Evolutionary conservation across 2,329 filamentous ascomycete genomes (phyloP).

Genomic region (Alternaria solani): DNA sequence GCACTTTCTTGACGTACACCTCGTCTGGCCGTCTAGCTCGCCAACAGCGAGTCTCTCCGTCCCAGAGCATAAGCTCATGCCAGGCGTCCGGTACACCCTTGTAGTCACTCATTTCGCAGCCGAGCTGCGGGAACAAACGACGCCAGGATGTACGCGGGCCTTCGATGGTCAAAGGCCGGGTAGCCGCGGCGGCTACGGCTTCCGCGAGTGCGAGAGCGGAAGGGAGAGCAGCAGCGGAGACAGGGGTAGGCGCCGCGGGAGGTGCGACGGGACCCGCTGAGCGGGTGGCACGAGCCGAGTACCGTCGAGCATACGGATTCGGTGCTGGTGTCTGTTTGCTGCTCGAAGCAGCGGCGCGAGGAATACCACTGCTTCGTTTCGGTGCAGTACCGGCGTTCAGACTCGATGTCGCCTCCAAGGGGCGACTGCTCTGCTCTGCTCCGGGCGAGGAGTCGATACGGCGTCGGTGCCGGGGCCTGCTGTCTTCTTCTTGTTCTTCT

Average conservation of each 20-base stretch:
- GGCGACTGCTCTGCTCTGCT: background rate
- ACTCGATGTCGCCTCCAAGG: background rate
- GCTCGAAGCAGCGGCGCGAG: background rate
- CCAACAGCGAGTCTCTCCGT: background rate
- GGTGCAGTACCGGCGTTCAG: background rate
- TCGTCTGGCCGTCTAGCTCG: background rate
- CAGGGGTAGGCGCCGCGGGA: background rate
- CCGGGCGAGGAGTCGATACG: background rate
- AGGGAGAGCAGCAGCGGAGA: background rate
- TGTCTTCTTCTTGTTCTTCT: background rate
- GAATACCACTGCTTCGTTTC: background rate
- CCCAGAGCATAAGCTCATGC: conserved; percentile 7
- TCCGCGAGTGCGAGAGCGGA: no score
- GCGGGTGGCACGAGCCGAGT: background rate
- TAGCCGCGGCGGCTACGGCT: no score
- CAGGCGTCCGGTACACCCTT: background rate
- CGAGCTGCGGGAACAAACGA: background rate
- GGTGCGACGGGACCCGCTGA: background rate
- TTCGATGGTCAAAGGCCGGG: background rate
- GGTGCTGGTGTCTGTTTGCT: background rate
- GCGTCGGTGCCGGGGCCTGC: background rate
- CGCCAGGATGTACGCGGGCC: background rate
- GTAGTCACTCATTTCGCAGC: background rate
- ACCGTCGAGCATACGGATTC: background rate
- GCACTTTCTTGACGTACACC: background rate